Base-by-base conservation (phyloP, 192 early-diverging fungal genomes). In the Blastocladiella britannica region DNA sequence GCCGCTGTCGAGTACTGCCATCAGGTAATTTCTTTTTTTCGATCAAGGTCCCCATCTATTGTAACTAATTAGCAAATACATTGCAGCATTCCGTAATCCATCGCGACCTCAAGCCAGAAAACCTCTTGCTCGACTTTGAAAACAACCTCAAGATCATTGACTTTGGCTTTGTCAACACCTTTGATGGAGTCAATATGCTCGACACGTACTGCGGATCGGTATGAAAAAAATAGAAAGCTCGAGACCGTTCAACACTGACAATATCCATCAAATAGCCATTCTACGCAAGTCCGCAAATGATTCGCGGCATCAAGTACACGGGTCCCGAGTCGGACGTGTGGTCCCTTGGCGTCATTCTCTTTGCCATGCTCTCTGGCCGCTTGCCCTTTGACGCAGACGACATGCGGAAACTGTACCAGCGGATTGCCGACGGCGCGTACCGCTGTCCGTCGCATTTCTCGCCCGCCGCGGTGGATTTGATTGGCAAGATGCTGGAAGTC, bases 221-320 rank as follows among this genome's bases (percentile, higher is more conserved):
- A 43, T n/a, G n/a, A n/a, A n/a, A n/a, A n/a, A n/a, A n/a, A n/a
- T n/a, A n/a, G n/a, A n/a, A n/a, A 20, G 5, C 24, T 24, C 8
- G 7, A 12, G 25, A 8, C 23, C 25, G 12, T 23, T 22, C 31
- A 20, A 26, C 5, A 61, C 25, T 26, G 18, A n/a, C n/a, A n/a
- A n/a, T n/a, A 27, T 31, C 54, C 28, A 18, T 5, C 7, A 64
- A 22, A 8, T 62, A 55, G 26, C 78, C 78, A 7, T 77, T 72
- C 52, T 80, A 80, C 53, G 79, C 79, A n/a, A 69, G 78, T 0
- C 79, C 79, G 15, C 78, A 81, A 59, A 80, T 81, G 75, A 77
- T 81, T 25, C 72, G 68, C 20, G 78, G 72, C 5, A 76, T 72
- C 0, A 72, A 73, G 8, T 80, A 81, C 28, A 66, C 61, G 31